Percentiles rank a stretch among this genome's conserved stretches.
These are phyloP conservation scores for Cordyceps farinosa DNA, from an alignment of 2,329 filamentous ascomycete genomes.

Conservation along the genomic window DNA sequence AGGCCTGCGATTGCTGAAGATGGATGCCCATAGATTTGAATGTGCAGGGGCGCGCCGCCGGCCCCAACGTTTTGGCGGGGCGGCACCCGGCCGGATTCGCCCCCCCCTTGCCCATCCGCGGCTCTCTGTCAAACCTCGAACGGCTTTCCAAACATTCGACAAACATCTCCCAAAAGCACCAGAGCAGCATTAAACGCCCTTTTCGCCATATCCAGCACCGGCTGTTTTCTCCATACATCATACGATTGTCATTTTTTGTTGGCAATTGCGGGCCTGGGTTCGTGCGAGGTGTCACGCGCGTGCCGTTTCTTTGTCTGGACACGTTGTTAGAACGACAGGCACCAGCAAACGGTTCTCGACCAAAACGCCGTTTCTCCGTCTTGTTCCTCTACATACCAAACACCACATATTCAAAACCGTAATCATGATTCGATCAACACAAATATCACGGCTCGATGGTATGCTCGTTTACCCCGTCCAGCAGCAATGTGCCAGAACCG, in stretches of 20 bases:
- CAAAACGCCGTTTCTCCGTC: background rate
- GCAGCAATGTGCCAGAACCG: background rate
- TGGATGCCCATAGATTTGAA: no score
- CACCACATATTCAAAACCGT: constrained; percentile 4
- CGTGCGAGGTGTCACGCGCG: constrained; percentile 6
- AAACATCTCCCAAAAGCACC: background rate
- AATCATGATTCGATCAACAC: constrained; percentile 83
- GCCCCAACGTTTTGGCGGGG: constrained; percentile 3
- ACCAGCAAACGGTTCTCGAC: background rate
- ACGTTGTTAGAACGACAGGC: constrained; percentile 22
- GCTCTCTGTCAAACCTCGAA: background rate
- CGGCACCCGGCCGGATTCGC: background rate
- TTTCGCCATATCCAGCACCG: background rate
- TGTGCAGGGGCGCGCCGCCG: background rate
- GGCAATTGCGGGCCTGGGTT: background rate
- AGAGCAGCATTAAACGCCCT: background rate
- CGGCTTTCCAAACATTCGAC: background rate
- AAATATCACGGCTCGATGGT: constrained; percentile 94
- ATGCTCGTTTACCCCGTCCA: constrained; percentile 21
- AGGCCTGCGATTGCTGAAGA: no score
- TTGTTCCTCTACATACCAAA: background rate
- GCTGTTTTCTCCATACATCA: background rate
- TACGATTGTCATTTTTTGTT: background rate
- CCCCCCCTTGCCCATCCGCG: background rate
- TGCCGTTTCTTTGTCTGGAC: constrained; percentile 19